Conservation (phyloP, 176 grass and related monocot genomes). For the Olyra latifolia region DNA sequence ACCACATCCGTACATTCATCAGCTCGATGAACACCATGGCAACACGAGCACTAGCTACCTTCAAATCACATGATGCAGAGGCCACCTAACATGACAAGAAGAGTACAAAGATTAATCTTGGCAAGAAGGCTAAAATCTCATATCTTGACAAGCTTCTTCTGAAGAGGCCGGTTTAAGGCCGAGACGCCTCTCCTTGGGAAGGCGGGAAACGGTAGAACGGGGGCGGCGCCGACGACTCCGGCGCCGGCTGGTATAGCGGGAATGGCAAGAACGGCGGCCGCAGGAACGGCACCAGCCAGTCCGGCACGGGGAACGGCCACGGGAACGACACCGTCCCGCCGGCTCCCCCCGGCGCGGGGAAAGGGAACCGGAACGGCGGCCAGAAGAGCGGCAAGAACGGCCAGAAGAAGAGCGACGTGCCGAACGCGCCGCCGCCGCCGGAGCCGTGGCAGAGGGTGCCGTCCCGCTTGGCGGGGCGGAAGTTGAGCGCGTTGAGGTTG, state of each 20-base stretch:
- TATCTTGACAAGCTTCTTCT: conserved; percentile 17
- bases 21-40: conserved; percentile 12
- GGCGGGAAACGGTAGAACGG: conserved; percentile 58
- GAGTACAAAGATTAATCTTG: conserved; percentile 13
- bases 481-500: conserved; percentile 97
- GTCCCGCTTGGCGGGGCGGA: conserved; percentile 61
- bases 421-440: neutral
- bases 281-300: conserved; percentile 68
- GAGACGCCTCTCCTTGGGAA: neutral
- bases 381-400: conserved; percentile 74
- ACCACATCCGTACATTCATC: conserved; percentile 3
- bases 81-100: neutral
- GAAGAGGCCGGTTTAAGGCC: conserved; percentile 12
- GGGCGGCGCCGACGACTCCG: conserved; percentile 36
- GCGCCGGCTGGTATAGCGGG: conserved; percentile 55
- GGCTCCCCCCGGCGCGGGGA: conserved; percentile 14
- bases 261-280: conserved; percentile 73
- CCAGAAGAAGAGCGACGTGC: conserved; percentile 80
- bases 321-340: conserved; percentile 59
- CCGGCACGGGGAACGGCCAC: conserved; percentile 65
- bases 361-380: conserved; percentile 52
- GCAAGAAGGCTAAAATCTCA: conserved; percentile 27
- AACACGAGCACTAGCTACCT: neutral
- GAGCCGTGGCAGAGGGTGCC: conserved; percentile 45
- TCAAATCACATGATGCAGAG: neutral